Percentiles rank a stretch among this genome's conserved stretches.
phyloP scores from a whole-genome alignment of 768 basidiomycete genomes.

The Tylopilus rubrobrunneus region DNA sequence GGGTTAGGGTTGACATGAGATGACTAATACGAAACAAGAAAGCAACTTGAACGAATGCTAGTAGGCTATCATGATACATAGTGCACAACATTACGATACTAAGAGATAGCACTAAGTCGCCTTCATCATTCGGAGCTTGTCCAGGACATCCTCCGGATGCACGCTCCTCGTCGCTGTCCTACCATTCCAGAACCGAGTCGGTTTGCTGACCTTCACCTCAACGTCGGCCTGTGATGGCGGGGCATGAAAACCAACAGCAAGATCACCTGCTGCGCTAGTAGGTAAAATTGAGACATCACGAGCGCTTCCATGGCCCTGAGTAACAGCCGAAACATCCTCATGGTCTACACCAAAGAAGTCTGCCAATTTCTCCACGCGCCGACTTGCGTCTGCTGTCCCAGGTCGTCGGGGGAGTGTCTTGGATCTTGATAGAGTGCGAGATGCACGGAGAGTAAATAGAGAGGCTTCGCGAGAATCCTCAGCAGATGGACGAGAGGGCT shows the following conservation, averaged over 20 bases:
- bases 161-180: slow-evolving; percentile 29
- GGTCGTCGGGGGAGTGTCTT: not conserved
- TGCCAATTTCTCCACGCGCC: slow-evolving; percentile 14
- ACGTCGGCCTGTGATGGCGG: slow-evolving; percentile 21
- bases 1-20: slow-evolving; percentile 25
- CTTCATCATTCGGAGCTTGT: slow-evolving; percentile 42
- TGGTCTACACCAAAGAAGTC: slow-evolving; percentile 15
- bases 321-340: slow-evolving; percentile 1
- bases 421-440: not conserved
- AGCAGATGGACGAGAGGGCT: not conserved
- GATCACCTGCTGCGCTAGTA: slow-evolving; percentile 1
- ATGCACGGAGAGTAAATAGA: not conserved
- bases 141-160: slow-evolving; percentile 41
- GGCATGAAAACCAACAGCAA: not conserved
- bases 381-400: slow-evolving; percentile 2
- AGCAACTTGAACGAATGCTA: not conserved
- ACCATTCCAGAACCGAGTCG: slow-evolving; percentile 39
- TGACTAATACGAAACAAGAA: slow-evolving; percentile 5
- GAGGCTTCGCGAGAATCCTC: not conserved
- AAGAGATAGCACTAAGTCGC: slow-evolving; percentile 13
- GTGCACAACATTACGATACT: not conserved
- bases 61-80: not conserved
- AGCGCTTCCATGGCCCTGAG: not conserved
- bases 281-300: not conserved
- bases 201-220: slow-evolving; percentile 37